A percentile compares a stretch with the other conserved stretches of the same genome.
Evolutionary conservation across 768 basidiomycete genomes (phyloP).

Genomic region (Mycena polygramma): DNA sequence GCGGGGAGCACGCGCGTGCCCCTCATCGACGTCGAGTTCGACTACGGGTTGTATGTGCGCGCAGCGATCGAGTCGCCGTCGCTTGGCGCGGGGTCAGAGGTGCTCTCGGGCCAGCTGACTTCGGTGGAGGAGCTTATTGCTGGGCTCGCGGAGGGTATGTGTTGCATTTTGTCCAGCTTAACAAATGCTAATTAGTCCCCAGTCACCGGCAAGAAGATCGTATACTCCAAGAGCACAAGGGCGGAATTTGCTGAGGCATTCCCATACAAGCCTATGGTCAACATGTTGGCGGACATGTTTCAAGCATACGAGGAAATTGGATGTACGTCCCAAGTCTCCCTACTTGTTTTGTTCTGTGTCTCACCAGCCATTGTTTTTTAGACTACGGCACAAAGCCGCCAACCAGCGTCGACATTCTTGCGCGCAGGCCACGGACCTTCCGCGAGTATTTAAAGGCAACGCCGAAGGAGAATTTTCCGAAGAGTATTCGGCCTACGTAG

Average conservation of each 20-base stretch:
- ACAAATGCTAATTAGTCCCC: no score
- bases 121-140: slow-evolving; percentile 12
- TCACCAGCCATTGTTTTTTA: not conserved
- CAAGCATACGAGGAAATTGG: slow-evolving; percentile 19
- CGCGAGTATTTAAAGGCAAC: slow-evolving; percentile 1
- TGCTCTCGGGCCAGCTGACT: slow-evolving; percentile 6
- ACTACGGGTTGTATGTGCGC: slow-evolving; percentile 30
- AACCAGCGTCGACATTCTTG: slow-evolving; percentile 9
- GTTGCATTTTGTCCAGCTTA: not conserved
- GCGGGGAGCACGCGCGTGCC: slow-evolving; percentile 16
- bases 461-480: slow-evolving; percentile 8
- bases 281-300: slow-evolving; percentile 5
- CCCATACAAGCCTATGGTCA: not conserved
- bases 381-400: slow-evolving; percentile 12
- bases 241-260: not conserved
- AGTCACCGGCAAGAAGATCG: slow-evolving; percentile 17
- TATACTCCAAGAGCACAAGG: not conserved
- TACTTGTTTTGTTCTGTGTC: not conserved
- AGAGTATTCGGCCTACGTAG: not conserved
- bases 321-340: slow-evolving; percentile 1
- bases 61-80: slow-evolving; percentile 21
- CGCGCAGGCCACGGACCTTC: slow-evolving; percentile 10
- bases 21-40: slow-evolving; percentile 16
- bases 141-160: slow-evolving; percentile 5
- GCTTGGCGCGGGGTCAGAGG: slow-evolving; percentile 17